These are phyloP conservation scores for Casaregolazyma suthepensis DNA, from an alignment of 1,139 yeast genomes.

Conservation along the genomic window DNA sequence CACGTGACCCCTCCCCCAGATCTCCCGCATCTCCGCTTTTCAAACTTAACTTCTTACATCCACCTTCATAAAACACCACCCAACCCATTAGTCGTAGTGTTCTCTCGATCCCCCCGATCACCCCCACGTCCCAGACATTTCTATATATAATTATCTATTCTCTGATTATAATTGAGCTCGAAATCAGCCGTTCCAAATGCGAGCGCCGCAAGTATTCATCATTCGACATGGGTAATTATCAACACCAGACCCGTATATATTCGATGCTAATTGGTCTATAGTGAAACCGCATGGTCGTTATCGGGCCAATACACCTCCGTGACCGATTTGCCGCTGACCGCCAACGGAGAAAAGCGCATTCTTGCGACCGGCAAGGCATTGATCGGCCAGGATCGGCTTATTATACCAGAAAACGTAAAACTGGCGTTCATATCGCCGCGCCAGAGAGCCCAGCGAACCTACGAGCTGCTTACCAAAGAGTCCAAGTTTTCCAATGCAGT, in stretches of 20 bases:
- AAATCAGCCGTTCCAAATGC: not conserved
- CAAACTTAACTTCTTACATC: not conserved
- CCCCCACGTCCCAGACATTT: not conserved
- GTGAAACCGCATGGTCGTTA: conserved; percentile 94
- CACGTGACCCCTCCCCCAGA: not conserved
- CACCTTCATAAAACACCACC: not conserved
- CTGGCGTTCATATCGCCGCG: conserved; percentile 76
- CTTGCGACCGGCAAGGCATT: conserved; percentile 62
- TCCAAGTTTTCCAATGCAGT: conserved; percentile 13
- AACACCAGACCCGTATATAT: not conserved
- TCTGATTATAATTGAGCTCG: not conserved
- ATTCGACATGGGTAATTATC: conserved; percentile 58
- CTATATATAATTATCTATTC: not conserved
- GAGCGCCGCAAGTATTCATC: conserved; percentile 68
- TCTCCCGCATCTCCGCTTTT: not conserved
- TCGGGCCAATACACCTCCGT: conserved; percentile 85
- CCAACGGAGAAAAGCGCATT: conserved; percentile 73
- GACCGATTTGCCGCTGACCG: conserved; percentile 75
- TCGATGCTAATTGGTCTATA: conserved; percentile 16
- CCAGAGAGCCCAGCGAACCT: conserved; percentile 68
- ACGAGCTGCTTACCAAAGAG: conserved; percentile 45
- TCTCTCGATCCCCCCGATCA: not conserved
- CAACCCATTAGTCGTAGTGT: not conserved
- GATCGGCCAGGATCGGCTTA: conserved; percentile 54
- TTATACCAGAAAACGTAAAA: conserved; percentile 58